Evolutionary conservation across 2,329 filamentous ascomycete species (phyloP).

Genomic region (Ceratocystis lukuohia): DNA sequence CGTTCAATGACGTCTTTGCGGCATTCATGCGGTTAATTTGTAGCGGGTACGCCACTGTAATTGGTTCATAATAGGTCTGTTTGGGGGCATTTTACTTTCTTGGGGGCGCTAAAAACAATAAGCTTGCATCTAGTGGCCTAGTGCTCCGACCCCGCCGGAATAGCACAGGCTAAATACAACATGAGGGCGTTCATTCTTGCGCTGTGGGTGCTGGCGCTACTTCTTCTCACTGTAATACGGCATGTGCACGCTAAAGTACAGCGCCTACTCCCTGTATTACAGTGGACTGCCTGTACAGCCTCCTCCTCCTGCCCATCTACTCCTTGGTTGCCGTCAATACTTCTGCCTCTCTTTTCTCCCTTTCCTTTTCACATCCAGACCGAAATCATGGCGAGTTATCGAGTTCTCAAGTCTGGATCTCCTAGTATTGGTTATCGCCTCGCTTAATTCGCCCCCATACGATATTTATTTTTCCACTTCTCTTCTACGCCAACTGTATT

Average conservation of each 20-base stretch:
- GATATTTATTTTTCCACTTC: not conserved
- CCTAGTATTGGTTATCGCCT: not conserved
- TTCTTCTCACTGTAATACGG: not conserved
- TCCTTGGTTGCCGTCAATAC: not conserved
- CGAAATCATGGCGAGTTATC: not conserved
- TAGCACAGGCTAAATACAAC: no score
- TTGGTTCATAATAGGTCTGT: no score
- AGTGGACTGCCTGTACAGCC: not conserved
- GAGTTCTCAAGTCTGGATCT: not conserved
- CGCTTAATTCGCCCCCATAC: not conserved
- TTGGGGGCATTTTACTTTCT: no score
- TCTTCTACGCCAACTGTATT: not conserved
- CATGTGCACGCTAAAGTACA: not conserved
- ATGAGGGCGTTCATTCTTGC: no score
- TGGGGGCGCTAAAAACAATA: no score
- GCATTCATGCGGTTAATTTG: not conserved
- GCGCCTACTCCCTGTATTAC: not conserved
- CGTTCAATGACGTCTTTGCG: not conserved
- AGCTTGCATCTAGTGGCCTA: not conserved
- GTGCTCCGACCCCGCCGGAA: no score
- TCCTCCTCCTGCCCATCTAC: not conserved
- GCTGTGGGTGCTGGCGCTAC: not conserved
- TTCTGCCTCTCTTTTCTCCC: conserved; percentile 1
- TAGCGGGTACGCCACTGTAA: not conserved
- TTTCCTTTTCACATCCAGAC: not conserved